Percentiles rank a stretch among this genome's conserved stretches.
These are phyloP conservation scores for Phytophthora citricola DNA, from an alignment of 352 stramenopile genomes.

Conservation along the genomic window DNA sequence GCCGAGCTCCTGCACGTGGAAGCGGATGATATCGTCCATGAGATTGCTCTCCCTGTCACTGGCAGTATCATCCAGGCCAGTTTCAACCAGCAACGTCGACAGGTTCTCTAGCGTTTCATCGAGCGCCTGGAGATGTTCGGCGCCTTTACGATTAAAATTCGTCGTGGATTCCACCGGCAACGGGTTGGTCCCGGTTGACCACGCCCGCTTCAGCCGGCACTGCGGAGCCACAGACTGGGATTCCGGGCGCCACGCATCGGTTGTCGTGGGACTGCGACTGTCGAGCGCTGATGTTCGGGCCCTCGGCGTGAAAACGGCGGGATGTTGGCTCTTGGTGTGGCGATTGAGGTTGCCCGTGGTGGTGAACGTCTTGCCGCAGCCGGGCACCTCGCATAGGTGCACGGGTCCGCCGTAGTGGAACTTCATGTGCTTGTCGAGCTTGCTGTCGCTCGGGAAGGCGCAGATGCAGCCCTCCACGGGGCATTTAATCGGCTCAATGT, in stretches of 20 bases:
- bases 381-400: conserved; percentile 45
- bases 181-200: conserved; percentile 36
- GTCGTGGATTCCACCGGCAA: conserved; percentile 20
- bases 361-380: conserved; percentile 69
- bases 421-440: conserved; percentile 67
- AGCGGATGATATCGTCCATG: conserved; percentile 53
- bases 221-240: neutral
- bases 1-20: conserved; percentile 48
- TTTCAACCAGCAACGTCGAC: conserved; percentile 40
- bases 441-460: conserved; percentile 52
- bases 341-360: conserved; percentile 63
- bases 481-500: conserved; percentile 45
- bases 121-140: conserved; percentile 16
- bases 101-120: conserved; percentile 44
- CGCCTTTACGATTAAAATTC: conserved; percentile 27
- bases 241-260: conserved; percentile 26
- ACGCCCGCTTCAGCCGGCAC: conserved; percentile 29
- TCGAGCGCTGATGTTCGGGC: conserved; percentile 15
- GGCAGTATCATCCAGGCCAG: conserved; percentile 20
- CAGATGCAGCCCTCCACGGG: conserved; percentile 46
- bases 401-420: conserved; percentile 52
- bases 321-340: conserved; percentile 50
- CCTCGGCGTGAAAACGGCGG: conserved; percentile 28
- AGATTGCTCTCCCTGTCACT: conserved; percentile 24
- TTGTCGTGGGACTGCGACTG: conserved; percentile 25